phyloP scores from a whole-genome alignment of 1,139 yeast genomes.

The Candida neerlandica region DNA sequence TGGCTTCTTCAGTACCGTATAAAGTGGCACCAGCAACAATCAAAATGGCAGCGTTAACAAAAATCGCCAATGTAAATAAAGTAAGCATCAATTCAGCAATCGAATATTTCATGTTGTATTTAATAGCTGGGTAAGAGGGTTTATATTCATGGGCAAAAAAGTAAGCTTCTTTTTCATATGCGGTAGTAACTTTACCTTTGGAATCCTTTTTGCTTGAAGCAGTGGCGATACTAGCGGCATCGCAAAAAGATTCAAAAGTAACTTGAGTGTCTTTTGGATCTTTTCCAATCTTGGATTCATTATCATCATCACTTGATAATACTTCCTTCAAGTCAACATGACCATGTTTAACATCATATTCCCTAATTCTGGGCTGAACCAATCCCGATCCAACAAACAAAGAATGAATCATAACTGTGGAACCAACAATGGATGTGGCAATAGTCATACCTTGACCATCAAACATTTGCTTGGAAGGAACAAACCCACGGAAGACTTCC shows the following conservation, averaged over 20 bases:
- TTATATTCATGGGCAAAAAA: slow-evolving; percentile 51
- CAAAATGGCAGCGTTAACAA: slow-evolving; percentile 77
- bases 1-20: slow-evolving; percentile 64
- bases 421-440: slow-evolving; percentile 78
- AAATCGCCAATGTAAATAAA: slow-evolving; percentile 71
- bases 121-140: slow-evolving; percentile 68
- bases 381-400: slow-evolving; percentile 74
- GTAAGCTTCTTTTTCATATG: slow-evolving; percentile 33
- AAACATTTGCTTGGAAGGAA: slow-evolving; percentile 67
- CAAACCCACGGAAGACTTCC: slow-evolving; percentile 66
- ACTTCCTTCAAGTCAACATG: slow-evolving; percentile 32
- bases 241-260: too few species aligned
- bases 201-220: slow-evolving; percentile 2
- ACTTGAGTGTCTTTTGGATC: too few species aligned
- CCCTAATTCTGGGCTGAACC: slow-evolving; percentile 75
- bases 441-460: slow-evolving; percentile 66
- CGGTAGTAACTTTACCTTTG: slow-evolving; percentile 13
- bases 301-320: too few species aligned
- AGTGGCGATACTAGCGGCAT: background rate
- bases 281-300: too few species aligned
- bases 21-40: slow-evolving; percentile 76
- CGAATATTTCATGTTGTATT: slow-evolving; percentile 67
- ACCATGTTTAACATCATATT: slow-evolving; percentile 59
- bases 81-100: slow-evolving; percentile 66
- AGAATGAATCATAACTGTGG: slow-evolving; percentile 85